phyloP scores from a whole-genome alignment of 2,329 filamentous ascomycete genomes.

The Calonectria hawksworthii region DNA sequence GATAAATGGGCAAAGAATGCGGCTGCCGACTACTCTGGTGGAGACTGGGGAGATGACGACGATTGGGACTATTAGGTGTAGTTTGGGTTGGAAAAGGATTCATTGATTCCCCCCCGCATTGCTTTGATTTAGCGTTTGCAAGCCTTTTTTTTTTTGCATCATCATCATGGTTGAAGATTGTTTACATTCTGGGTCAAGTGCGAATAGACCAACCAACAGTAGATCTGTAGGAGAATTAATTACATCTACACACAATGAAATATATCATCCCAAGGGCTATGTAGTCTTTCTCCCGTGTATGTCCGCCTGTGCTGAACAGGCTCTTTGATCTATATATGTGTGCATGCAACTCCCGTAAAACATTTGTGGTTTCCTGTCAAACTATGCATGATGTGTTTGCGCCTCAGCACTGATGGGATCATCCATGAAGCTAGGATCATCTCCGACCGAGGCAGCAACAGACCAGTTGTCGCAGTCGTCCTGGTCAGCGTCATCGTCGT shows the following conservation, averaged over 20 bases:
- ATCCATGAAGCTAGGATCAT: slow-evolving; percentile 14
- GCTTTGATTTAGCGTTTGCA: slow-evolving; percentile 21
- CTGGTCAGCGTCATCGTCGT: background rate
- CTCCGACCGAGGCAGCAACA: slow-evolving; percentile 23
- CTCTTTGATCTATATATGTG: background rate
- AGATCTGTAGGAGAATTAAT: background rate
- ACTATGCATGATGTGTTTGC: background rate
- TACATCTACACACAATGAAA: slow-evolving; percentile 6
- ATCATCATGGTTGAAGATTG: slow-evolving; percentile 21
- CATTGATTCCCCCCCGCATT: background rate
- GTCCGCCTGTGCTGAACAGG: background rate
- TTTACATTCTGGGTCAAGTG: background rate
- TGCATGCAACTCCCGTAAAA: background rate
- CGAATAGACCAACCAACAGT: background rate
- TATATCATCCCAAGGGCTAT: background rate
- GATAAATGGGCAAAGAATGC: slow-evolving; percentile 46
- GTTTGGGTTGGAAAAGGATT: background rate
- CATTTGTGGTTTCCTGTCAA: background rate
- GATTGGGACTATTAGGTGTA: slow-evolving; percentile 44
- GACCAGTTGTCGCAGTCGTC: slow-evolving; percentile 27
- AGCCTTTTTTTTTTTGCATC: background rate
- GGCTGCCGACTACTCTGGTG: slow-evolving; percentile 42
- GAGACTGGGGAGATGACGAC: slow-evolving; percentile 45
- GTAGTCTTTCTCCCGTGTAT: background rate
- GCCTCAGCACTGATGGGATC: background rate